Evolutionary conservation across 805 yeast genomes (phyloP).

Genomic region (Lipomyces lipofer): DNA sequence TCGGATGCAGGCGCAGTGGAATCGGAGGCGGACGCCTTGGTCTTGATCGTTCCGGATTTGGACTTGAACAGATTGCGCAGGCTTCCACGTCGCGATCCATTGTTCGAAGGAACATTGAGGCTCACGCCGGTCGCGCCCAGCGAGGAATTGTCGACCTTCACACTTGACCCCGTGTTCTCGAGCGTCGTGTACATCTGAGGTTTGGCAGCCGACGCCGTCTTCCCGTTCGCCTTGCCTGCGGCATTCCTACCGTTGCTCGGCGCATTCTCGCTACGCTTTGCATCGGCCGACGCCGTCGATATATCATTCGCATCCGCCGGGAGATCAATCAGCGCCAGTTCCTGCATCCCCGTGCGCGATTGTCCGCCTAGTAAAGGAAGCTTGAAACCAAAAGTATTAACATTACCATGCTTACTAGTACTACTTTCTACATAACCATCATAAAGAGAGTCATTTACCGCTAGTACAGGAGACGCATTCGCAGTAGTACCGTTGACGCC

Average conservation of each 20-base stretch:
- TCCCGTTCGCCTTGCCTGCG: not conserved
- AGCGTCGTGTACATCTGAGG: not conserved
- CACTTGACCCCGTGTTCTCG: not conserved
- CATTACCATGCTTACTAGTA: not conserved
- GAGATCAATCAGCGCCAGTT: conserved; percentile 21
- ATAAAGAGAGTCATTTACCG: conserved; percentile 24
- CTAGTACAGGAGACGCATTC: conserved; percentile 7
- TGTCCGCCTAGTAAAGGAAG: conserved; percentile 15
- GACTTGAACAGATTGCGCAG: conserved; percentile 10
- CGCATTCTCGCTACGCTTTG: too few species aligned
- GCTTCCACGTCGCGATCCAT: conserved; percentile 16
- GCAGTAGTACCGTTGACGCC: not conserved
- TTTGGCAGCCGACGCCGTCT: not conserved
- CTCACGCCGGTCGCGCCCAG: conserved; percentile 1
- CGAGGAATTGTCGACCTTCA: too few species aligned
- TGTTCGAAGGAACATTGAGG: conserved; percentile 4
- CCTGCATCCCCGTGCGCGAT: conserved; percentile 12
- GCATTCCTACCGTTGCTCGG: too few species aligned
- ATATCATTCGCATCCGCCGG: not conserved
- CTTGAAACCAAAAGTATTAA: conserved; percentile 17
- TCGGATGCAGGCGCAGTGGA: not conserved
- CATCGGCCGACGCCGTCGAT: not conserved
- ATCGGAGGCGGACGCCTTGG: conserved; percentile 5
- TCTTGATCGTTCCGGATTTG: not conserved
- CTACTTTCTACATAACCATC: conserved; percentile 5